Percentiles rank a stretch among this genome's conserved stretches.
These are phyloP conservation scores for Ophiocordyceps polyrhachis-furcata DNA, from an alignment of 2,329 filamentous ascomycete genomes.

Conservation along the genomic window DNA sequence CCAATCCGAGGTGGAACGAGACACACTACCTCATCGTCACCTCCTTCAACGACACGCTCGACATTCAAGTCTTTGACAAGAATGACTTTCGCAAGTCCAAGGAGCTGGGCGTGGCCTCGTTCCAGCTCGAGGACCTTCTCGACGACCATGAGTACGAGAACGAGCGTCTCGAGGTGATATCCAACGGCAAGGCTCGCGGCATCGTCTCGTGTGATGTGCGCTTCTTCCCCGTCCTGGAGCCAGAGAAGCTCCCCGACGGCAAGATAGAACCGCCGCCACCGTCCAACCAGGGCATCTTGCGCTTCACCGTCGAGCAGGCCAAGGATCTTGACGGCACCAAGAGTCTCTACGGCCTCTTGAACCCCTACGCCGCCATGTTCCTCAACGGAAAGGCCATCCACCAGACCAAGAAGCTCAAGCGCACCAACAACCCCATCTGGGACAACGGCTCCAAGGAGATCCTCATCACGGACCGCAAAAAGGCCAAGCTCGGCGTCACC, in stretches of 20 bases:
- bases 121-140: constrained; percentile 67
- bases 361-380: constrained; percentile 73
- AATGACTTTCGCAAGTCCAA: constrained; percentile 96
- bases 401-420: constrained; percentile 78
- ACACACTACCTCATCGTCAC: constrained; percentile 91
- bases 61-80: constrained; percentile 74
- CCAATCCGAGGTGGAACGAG: constrained; percentile 87
- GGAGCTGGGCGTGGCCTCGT: constrained; percentile 74
- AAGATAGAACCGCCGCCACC: constrained; percentile 67
- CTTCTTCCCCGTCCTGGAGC: constrained; percentile 85
- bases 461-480: constrained; percentile 82
- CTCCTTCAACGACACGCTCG: constrained; percentile 73
- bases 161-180: constrained; percentile 63
- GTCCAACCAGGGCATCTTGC: constrained; percentile 80
- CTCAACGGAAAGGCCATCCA: constrained; percentile 88
- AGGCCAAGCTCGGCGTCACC: constrained; percentile 73
- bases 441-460: constrained; percentile 85
- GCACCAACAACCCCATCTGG: constrained; percentile 95
- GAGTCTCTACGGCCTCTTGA: constrained; percentile 79
- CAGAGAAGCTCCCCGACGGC: constrained; percentile 54
- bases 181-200: constrained; percentile 70
- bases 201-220: constrained; percentile 64
- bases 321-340: constrained; percentile 89
- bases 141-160: constrained; percentile 64
- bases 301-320: constrained; percentile 85